Conservation (phyloP, 306 rosid species). For the Cajanus cajan region DNA sequence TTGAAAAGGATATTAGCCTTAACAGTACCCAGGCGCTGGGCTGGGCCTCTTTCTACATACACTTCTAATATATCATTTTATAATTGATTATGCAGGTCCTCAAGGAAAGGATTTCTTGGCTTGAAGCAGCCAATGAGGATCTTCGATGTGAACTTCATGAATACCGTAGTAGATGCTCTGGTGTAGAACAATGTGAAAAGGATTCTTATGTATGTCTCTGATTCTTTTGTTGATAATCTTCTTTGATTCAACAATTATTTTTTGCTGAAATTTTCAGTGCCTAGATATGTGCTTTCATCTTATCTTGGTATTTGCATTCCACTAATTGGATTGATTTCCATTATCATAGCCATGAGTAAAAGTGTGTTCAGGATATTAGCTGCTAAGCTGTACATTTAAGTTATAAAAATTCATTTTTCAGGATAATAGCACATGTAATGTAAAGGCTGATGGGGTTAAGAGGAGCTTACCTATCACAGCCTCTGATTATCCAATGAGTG, state of each 20-base stretch:
- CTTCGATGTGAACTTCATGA: conserved; percentile 90
- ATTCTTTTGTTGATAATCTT: conserved; percentile 28
- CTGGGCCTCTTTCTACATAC: not conserved
- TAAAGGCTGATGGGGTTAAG: conserved; percentile 77
- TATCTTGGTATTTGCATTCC: conserved; percentile 9
- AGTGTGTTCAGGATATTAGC: conserved; percentile 8
- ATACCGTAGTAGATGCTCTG: conserved; percentile 65
- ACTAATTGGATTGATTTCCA: not conserved
- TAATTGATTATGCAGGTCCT: conserved; percentile 56
- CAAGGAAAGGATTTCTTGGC: conserved; percentile 93
- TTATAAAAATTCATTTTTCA: conserved; percentile 45
- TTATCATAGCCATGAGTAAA: not conserved
- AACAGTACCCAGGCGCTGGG: not conserved
- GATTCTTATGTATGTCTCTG: conserved; percentile 61
- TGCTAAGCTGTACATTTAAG: conserved; percentile 18
- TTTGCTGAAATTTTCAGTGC: not conserved
- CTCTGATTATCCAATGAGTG: conserved; percentile 74
- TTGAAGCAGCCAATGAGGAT: conserved; percentile 95
- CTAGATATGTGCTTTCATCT: conserved; percentile 16
- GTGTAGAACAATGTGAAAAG: conserved; percentile 59
- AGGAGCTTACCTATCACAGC: conserved; percentile 71
- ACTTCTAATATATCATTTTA: conserved; percentile 21
- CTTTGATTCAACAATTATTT: not conserved
- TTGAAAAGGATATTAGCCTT: conserved; percentile 3
- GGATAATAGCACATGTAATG: conserved; percentile 60